A percentile compares a stretch with the other conserved stretches of the same genome.
phyloP scores from a whole-genome alignment of 1,284 basidiomycete species.

The Puccinia triticina region DNA sequence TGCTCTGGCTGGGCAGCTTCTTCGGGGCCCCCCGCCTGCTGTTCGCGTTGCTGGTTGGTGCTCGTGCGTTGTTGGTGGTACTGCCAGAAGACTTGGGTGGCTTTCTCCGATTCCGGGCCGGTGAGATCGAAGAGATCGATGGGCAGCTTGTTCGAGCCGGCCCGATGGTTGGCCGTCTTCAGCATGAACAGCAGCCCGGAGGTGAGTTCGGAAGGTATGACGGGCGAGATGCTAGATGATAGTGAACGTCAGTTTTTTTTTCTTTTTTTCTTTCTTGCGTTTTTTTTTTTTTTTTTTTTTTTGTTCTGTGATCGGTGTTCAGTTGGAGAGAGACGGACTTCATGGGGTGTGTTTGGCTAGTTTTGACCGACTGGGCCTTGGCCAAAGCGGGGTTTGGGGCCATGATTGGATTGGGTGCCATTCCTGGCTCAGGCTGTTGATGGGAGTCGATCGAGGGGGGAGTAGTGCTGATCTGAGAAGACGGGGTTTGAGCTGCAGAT shows the following conservation, averaged over 20 bases:
- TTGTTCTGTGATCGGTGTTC: neutral
- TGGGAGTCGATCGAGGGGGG: neutral
- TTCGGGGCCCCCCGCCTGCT: neutral
- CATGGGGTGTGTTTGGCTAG: constrained; percentile 44
- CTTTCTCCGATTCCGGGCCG: neutral
- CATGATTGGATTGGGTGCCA: neutral
- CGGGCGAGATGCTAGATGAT: constrained; percentile 33
- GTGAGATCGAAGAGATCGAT: constrained; percentile 47
- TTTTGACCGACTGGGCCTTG: constrained; percentile 29
- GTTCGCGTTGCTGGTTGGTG: neutral
- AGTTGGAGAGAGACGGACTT: constrained; percentile 9
- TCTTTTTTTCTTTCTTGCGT: neutral
- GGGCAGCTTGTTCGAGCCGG: constrained; percentile 6
- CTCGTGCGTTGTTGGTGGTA: constrained; percentile 18
- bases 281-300: neutral
- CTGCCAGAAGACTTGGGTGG: constrained; percentile 19
- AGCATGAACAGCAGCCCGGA: constrained; percentile 1
- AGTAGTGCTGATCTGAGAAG: neutral
- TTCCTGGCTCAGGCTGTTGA: neutral
- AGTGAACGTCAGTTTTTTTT: neutral
- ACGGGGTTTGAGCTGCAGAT: neutral
- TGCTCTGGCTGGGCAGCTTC: neutral
- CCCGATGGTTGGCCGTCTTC: neutral
- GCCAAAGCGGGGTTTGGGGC: neutral
- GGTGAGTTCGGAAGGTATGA: constrained; percentile 39